Percentiles rank a stretch among this genome's conserved stretches.
These are phyloP conservation scores for Didymella keratinophila DNA, from an alignment of 2,329 filamentous ascomycete species.

Conservation along the genomic window DNA sequence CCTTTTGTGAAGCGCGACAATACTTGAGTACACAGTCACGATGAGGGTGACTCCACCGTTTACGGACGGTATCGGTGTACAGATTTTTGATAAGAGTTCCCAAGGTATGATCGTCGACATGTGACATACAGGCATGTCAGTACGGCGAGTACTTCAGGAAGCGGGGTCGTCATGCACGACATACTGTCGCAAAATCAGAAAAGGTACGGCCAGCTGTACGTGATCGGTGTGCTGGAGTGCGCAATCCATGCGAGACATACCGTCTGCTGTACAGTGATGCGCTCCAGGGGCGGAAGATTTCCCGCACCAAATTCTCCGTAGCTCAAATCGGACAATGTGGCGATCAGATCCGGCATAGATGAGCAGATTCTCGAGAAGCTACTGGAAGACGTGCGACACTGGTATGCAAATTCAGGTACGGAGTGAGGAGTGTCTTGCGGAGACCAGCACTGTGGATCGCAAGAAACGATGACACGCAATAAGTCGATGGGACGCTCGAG, in stretches of 20 bases:
- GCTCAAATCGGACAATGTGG: neutral
- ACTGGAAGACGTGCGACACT: neutral
- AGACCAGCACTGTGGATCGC: neutral
- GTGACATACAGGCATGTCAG: slow-evolving; percentile 1
- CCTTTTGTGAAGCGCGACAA: neutral
- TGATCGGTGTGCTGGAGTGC: slow-evolving; percentile 4
- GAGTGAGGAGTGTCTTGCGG: neutral
- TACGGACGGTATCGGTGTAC: neutral
- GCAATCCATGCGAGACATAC: slow-evolving; percentile 4
- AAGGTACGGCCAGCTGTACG: neutral
- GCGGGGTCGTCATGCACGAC: slow-evolving; percentile 15
- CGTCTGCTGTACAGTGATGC: neutral
- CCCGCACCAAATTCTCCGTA: neutral
- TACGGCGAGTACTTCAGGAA: slow-evolving; percentile 4
- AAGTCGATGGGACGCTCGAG: neutral
- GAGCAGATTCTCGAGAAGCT: neutral
- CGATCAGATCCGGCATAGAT: neutral
- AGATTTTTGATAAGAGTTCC: neutral
- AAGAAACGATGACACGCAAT: slow-evolving; percentile 3
- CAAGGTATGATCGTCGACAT: slow-evolving; percentile 5
- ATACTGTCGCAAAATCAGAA: neutral
- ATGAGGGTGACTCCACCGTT: neutral
- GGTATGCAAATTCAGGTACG: neutral
- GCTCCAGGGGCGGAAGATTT: neutral
- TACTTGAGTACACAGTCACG: neutral